A percentile compares a stretch with the other conserved stretches of the same genome.
Conservation (phyloP, 805 yeast species). For the Candida patagonica region DNA sequence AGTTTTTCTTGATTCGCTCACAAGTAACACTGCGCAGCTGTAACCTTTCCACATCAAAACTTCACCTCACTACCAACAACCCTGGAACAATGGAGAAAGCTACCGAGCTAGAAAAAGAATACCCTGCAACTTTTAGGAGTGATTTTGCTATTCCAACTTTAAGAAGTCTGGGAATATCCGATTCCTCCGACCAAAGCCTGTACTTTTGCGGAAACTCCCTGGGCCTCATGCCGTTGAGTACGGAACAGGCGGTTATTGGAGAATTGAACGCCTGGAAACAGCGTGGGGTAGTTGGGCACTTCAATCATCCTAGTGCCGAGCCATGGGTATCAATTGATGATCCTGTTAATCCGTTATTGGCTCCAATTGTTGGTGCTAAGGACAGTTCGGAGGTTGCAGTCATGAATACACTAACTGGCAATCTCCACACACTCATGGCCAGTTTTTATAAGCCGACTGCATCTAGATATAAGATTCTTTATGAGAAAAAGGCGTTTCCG, state of each 20-base stretch:
- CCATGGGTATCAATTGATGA: slow-evolving; percentile 86
- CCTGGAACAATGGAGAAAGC: no score
- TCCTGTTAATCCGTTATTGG: slow-evolving; percentile 59
- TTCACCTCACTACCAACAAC: no score
- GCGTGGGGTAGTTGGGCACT: slow-evolving; percentile 82
- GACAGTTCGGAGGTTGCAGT: slow-evolving; percentile 65
- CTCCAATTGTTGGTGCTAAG: slow-evolving; percentile 68
- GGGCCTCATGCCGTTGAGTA: slow-evolving; percentile 73
- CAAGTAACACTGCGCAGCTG: no score
- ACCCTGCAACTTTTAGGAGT: slow-evolving; percentile 30
- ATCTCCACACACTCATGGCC: slow-evolving; percentile 63
- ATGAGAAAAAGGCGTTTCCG: slow-evolving; percentile 85
- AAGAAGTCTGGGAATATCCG: slow-evolving; percentile 39
- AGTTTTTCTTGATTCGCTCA: no score
- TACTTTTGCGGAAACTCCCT: slow-evolving; percentile 92
- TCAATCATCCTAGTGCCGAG: slow-evolving; percentile 33
- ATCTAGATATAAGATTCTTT: slow-evolving; percentile 56
- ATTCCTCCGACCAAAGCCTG: slow-evolving; percentile 26
- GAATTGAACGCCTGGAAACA: slow-evolving; percentile 79
- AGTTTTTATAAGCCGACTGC: slow-evolving; percentile 62
- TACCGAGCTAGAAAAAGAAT: slow-evolving; percentile 32
- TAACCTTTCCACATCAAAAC: no score
- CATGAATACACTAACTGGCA: slow-evolving; percentile 79
- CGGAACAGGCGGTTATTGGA: slow-evolving; percentile 44
- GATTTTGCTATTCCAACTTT: slow-evolving; percentile 62